phyloP scores from a whole-genome alignment of 768 basidiomycete species.

The Psilocybe azurescens region DNA sequence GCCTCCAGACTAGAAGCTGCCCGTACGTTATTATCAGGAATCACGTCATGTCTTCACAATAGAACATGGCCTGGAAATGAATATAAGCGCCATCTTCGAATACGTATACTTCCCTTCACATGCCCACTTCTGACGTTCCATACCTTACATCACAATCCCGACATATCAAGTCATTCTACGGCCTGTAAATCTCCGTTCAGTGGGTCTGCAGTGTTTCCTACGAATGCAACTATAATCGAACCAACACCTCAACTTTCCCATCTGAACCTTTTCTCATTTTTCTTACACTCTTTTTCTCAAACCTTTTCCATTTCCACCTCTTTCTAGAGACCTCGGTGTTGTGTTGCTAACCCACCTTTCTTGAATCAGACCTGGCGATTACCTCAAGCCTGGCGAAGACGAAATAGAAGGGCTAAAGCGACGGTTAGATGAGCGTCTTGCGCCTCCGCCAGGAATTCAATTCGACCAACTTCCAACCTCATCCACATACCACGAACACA shows the following conservation, averaged over 20 bases:
- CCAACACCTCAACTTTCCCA: no score
- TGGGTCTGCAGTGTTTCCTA: no score
- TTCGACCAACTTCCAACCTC: slow-evolving; percentile 53
- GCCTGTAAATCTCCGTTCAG: no score
- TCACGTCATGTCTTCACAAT: no score
- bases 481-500: slow-evolving; percentile 62
- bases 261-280: background rate
- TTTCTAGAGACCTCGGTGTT: background rate
- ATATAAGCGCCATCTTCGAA: background rate
- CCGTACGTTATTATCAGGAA: no score
- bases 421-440: slow-evolving; percentile 88
- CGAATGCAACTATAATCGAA: no score
- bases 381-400: slow-evolving; percentile 95
- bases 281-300: background rate
- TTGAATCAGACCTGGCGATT: slow-evolving; percentile 86
- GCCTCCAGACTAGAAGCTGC: no score
- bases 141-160: no score
- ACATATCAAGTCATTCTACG: no score
- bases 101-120: no score
- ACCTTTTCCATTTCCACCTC: background rate
- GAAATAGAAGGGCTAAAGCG: slow-evolving; percentile 91
- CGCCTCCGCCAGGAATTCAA: slow-evolving; percentile 74
- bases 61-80: background rate
- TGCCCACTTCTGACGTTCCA: no score
- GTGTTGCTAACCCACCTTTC: slow-evolving; percentile 1